phyloP scores from a whole-genome alignment of 371 early-diverging fungal genomes.

The Syncephalis plumigaleata region DNA sequence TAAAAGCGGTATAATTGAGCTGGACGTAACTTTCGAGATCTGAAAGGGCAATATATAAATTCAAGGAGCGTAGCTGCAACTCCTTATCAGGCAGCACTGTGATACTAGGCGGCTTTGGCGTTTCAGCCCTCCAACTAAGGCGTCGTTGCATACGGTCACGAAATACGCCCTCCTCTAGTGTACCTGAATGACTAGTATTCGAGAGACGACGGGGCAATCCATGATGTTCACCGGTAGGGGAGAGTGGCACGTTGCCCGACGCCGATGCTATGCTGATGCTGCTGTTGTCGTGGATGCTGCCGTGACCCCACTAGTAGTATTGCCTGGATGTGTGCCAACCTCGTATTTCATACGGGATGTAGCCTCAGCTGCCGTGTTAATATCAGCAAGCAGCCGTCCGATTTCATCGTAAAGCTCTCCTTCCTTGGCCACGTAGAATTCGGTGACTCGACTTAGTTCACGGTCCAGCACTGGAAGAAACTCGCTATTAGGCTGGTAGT shows the following conservation, averaged over 20 bases:
- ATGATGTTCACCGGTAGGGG: background rate
- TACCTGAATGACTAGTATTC: slow-evolving; percentile 8
- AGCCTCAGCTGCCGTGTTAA: slow-evolving; percentile 3
- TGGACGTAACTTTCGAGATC: slow-evolving; percentile 82
- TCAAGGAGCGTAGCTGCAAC: slow-evolving; percentile 24
- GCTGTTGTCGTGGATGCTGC: no score
- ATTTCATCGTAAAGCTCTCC: slow-evolving; percentile 48
- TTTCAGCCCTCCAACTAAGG: slow-evolving; percentile 9
- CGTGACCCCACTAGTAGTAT: slow-evolving; percentile 6
- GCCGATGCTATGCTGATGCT: no score
- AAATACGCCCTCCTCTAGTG: background rate
- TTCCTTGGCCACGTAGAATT: slow-evolving; percentile 72
- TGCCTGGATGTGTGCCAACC: slow-evolving; percentile 27
- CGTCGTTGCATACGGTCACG: background rate
- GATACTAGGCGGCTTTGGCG: slow-evolving; percentile 15
- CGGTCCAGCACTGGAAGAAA: slow-evolving; percentile 55
- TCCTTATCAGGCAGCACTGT: background rate
- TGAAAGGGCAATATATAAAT: slow-evolving; percentile 58
- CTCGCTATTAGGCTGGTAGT: slow-evolving; percentile 24
- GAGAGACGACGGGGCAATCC: background rate
- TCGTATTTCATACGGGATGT: slow-evolving; percentile 15
- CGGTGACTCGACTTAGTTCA: slow-evolving; percentile 58
- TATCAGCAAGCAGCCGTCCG: slow-evolving; percentile 23
- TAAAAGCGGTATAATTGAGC: slow-evolving; percentile 88
- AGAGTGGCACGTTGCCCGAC: slow-evolving; percentile 16